A percentile compares a stretch with the other conserved stretches of the same genome.
Evolutionary conservation across 1,284 basidiomycete species (phyloP).

Genomic region (Fomitiporia mediterranea): DNA sequence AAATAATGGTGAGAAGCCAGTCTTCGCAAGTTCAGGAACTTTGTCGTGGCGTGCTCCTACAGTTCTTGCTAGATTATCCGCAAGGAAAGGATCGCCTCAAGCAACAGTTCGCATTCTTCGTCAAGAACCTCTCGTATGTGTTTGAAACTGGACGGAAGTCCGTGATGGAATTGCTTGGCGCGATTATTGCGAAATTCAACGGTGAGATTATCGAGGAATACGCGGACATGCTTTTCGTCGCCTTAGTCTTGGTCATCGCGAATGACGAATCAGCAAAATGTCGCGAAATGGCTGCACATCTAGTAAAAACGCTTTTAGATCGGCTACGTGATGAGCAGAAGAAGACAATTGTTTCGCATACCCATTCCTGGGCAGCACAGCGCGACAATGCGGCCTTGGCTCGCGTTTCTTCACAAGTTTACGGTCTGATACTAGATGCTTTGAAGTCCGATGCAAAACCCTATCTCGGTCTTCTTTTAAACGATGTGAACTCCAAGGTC

Average conservation of each 20-base stretch:
- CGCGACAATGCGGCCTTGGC: slow-evolving; percentile 55
- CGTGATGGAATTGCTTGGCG: slow-evolving; percentile 86
- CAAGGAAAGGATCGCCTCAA: slow-evolving; percentile 90
- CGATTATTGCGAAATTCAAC: slow-evolving; percentile 85
- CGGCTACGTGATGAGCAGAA: slow-evolving; percentile 63
- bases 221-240: slow-evolving; percentile 87
- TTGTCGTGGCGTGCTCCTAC: slow-evolving; percentile 84
- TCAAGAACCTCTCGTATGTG: slow-evolving; percentile 90
- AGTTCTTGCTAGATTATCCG: slow-evolving; percentile 97
- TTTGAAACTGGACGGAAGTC: slow-evolving; percentile 89
- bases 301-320: slow-evolving; percentile 74
- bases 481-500: slow-evolving; percentile 53
- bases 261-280: slow-evolving; percentile 93
- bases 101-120: slow-evolving; percentile 88
- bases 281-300: slow-evolving; percentile 78
- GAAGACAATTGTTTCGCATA: slow-evolving; percentile 59
- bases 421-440: slow-evolving; percentile 72
- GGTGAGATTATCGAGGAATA: slow-evolving; percentile 73
- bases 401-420: slow-evolving; percentile 77
- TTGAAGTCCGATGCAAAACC: slow-evolving; percentile 45
- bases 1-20: slow-evolving; percentile 93
- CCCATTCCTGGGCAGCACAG: slow-evolving; percentile 80
- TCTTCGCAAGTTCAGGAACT: slow-evolving; percentile 88
- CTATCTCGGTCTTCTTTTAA: slow-evolving; percentile 52
- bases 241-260: slow-evolving; percentile 87